Conservation (phyloP, 2,329 filamentous ascomycete species). For the Fusarium sacchari region DNA sequence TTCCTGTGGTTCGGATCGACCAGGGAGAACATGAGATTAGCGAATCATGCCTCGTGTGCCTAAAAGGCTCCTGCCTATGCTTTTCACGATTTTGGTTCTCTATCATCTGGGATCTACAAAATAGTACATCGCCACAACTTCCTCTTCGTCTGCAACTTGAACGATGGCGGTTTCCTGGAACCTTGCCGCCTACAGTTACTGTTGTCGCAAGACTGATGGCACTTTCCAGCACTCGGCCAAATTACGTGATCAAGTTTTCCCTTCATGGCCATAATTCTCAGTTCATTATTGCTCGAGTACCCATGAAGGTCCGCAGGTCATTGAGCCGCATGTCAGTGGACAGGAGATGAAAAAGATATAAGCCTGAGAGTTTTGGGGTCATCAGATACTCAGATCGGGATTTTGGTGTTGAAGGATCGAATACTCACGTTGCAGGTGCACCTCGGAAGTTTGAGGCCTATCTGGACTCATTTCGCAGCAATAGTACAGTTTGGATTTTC, state of each 20-base stretch:
- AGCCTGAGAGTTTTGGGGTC: rapidly evolving
- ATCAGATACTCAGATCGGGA: rapidly evolving
- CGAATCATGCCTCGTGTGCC: rapidly evolving
- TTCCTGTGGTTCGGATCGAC: no score
- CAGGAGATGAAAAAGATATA: rapidly evolving
- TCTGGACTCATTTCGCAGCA: no score
- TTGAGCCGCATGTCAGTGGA: rapidly evolving
- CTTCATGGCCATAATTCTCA: rapidly evolving
- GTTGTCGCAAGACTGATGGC: rapidly evolving
- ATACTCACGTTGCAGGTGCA: rapidly evolving
- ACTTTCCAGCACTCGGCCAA: rapidly evolving
- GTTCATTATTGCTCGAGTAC: neutral
- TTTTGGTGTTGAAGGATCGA: rapidly evolving
- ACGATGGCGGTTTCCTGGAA: rapidly evolving
- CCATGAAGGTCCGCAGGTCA: neutral
- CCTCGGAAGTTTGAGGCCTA: rapidly evolving
- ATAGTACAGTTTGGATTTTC: no score
- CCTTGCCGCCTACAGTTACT: rapidly evolving
- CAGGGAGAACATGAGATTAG: no score
- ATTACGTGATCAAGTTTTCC: rapidly evolving
- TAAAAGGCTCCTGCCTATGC: rapidly evolving
- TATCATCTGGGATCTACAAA: neutral
- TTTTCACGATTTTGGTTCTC: rapidly evolving
- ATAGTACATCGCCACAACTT: rapidly evolving
- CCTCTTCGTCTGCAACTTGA: rapidly evolving